Evolutionary conservation across 139 green algal genomes (phyloP), one percentile per base, ranked within the genome.

Genomic region (Picochlorum sp.): DNA sequence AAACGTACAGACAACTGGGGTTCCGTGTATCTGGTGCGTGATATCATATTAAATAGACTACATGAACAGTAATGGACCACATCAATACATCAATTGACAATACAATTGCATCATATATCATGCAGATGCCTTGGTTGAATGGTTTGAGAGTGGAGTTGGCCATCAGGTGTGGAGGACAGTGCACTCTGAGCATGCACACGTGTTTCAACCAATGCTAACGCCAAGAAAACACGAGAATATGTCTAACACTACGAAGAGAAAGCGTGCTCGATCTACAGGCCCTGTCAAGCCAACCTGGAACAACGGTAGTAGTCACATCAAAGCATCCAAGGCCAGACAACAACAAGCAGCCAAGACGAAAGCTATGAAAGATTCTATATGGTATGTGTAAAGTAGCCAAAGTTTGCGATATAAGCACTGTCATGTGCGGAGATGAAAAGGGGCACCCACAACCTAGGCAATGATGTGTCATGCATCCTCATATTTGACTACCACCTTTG

Each of bases 381-480:
- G 47, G 47, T 54, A 54, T 54, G 47, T 54, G 15, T 54, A 54
- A 54, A 54, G 1, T 54, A 54, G 47, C 11, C 47, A 54, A 54
- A 24, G 15, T 54, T 54, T 54, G 47, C 15, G 47, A 54, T 24
- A 52, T 52, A 24, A 24, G 47, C 15, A 54, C 47, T 54, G 47
- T 24, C 47, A 54, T 54, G 47, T 54, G 15, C 47, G 0, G 47
- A 24, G 24, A 54, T 54, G 47, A 54, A 6, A 54, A 51, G 15
- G 16, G 47, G 47, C 47, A 54, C 15, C 15, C 47, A 54, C 15
- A 15, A 54, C 11, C 47, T 24, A 54, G 47, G 47, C 47, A 23
- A 54, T 54, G 24, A 54, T 54, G 47, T 54, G 47, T 54, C 47
- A 54, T 54, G 47, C 47, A 54, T 54, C 47, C 47, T 54, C 47